Conservation (phyloP, 192 early-diverging fungal genomes). For the Backusella tuberculispora region DNA sequence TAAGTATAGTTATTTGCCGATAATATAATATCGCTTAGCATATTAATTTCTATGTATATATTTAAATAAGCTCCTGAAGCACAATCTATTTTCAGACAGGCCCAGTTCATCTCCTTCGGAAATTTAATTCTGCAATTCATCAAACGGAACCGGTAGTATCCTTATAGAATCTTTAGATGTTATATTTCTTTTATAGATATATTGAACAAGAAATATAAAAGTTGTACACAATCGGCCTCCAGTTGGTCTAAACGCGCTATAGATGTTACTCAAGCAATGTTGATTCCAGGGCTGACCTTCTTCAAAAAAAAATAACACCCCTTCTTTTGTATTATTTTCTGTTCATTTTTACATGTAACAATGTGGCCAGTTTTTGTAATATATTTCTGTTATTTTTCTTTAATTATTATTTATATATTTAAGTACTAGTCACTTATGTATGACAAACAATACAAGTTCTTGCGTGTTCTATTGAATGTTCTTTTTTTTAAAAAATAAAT, state of each 20-base stretch:
- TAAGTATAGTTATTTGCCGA: not conserved
- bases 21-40: not conserved
- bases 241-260: slow-evolving; percentile 1
- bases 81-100: slow-evolving; percentile 13
- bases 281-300: not conserved
- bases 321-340: not conserved
- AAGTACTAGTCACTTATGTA: not conserved
- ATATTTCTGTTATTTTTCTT: not conserved
- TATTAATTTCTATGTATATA: not conserved
- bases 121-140: slow-evolving; percentile 3
- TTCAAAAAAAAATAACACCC: not conserved
- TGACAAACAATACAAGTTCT: slow-evolving; percentile 8
- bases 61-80: not conserved
- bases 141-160: not conserved
- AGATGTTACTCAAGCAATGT: not conserved
- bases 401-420: not conserved
- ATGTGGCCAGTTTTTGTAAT: not conserved
- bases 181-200: not conserved
- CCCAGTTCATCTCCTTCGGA: not conserved
- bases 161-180: not conserved
- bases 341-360: not conserved
- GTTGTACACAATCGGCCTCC: slow-evolving; percentile 1
- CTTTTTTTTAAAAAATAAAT: no score
- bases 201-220: not conserved
- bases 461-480: not conserved